Conservation (phyloP, 129 eudicot genomes). For the Logfia minima region DNA sequence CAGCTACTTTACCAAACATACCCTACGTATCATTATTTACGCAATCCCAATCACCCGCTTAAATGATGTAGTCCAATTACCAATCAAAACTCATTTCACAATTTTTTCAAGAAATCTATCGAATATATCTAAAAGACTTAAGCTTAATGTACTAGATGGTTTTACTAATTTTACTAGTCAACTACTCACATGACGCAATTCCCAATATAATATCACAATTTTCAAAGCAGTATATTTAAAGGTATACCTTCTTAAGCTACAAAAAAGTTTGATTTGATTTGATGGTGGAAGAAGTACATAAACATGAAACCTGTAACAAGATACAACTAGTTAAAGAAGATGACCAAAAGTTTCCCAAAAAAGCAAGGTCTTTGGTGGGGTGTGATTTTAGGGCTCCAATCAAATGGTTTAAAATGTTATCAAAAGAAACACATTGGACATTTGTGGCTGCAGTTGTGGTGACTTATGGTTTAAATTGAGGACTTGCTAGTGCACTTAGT, state of each 20-base stretch:
- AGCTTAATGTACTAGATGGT: no score
- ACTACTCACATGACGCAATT: no score
- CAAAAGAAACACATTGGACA: slow-evolving; percentile 79
- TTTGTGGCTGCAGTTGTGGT: slow-evolving; percentile 76
- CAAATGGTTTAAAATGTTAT: slow-evolving; percentile 71
- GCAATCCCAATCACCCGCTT: background rate
- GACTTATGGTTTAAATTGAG: slow-evolving; percentile 85
- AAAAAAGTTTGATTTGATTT: slow-evolving; percentile 21
- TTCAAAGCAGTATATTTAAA: no score
- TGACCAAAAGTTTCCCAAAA: slow-evolving; percentile 29
- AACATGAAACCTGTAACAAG: slow-evolving; percentile 30
- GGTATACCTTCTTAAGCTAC: slow-evolving; percentile 2
- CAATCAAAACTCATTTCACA: slow-evolving; percentile 21
- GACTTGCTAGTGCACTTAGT: slow-evolving; percentile 74
- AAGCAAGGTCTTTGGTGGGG: slow-evolving; percentile 19
- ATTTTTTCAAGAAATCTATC: slow-evolving; percentile 9
- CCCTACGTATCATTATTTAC: no score
- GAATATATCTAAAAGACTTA: no score
- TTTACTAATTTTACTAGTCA: no score
- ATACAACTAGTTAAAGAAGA: slow-evolving; percentile 25
- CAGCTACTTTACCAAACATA: no score
- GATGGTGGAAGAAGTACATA: slow-evolving; percentile 71
- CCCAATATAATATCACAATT: no score
- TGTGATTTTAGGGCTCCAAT: slow-evolving; percentile 47
- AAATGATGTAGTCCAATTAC: no score